Base-by-base conservation (phyloP, 2,329 filamentous ascomycete species). In the Rutstroemia sp. region DNA sequence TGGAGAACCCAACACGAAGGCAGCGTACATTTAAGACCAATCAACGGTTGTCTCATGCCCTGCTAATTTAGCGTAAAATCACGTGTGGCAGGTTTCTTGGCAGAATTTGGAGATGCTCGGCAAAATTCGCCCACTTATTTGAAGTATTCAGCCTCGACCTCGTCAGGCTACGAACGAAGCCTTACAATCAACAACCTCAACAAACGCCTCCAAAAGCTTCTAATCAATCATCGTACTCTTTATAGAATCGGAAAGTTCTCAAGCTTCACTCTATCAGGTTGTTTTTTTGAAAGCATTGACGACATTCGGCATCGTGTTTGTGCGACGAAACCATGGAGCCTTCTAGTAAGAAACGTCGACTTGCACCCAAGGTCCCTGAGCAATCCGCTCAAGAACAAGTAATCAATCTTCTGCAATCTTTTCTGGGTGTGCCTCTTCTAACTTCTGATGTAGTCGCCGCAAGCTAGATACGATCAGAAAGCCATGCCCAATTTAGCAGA, bases 331-430 rank as follows among this genome's bases (percentile, higher is more conserved):
- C 36, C 16, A 56, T 56, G 53, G 53, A 70, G 61, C 69, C 66
- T 61, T 65, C 64, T 30, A 66, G 58, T 53, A 70, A 70, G 62
- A 70, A 69, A 62, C 67, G 69, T 51, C 64, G 67, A 60, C 67
- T 70, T 50, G 69, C 69, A 40, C 69, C 69, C 44, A 69, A 70
- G 58, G 51, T 69, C 27, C 60, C 64, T 5, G 67, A 70, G 60
- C 68, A 69, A 60, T 61, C 64, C 49, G 53, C 58, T 21, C 63
- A 66, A 44, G 67, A 70, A 53, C 67, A 68, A 61, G 68, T 68
- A 64, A 60, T 57, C 38, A 25, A 30, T 38, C 16, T 30, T 59
- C 56, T 38, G 34, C 44, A 44, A 54, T 44, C 25, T 16, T 40
- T 34, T 34, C 30, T 23, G 27, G 19, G 30, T 48, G 14, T 46